Evolutionary conservation across 2,329 filamentous ascomycete genomes (phyloP).

Genomic region (Fusarium burgessii): DNA sequence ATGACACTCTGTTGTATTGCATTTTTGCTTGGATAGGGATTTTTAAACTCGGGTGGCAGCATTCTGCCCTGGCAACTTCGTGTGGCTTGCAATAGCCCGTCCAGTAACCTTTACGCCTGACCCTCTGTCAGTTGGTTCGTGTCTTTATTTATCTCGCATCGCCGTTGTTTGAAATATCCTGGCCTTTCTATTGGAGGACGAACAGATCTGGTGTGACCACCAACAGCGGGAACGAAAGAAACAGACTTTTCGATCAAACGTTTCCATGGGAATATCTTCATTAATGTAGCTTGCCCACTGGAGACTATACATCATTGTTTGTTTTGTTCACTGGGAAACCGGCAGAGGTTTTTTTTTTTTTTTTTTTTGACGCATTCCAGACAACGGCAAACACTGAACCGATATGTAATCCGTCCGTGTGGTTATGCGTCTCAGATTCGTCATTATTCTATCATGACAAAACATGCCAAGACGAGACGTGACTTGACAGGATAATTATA

Average conservation of each 20-base stretch:
- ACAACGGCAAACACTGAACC: background rate
- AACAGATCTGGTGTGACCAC: conserved; percentile 23
- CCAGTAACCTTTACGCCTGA: conserved; percentile 8
- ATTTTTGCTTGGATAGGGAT: background rate
- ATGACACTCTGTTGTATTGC: conserved; percentile 7
- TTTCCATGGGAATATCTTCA: conserved; percentile 5
- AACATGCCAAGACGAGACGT: background rate
- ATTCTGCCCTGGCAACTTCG: conserved; percentile 20
- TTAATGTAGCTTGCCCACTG: background rate
- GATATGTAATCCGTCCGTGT: background rate
- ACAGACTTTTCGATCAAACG: conserved; percentile 6
- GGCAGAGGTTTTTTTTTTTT: background rate
- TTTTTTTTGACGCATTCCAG: conserved; percentile 22
- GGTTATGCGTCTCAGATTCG: background rate
- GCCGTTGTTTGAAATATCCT: conserved; percentile 15
- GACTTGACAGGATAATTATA: conserved; percentile 2
- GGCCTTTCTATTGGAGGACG: conserved; percentile 15
- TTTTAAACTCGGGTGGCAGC: background rate
- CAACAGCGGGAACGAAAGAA: conserved; percentile 19
- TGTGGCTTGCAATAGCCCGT: conserved; percentile 17
- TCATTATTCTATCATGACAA: conserved; percentile 8
- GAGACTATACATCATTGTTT: conserved; percentile 68
- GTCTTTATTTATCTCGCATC: conserved; percentile 27
- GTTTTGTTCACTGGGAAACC: conserved; percentile 20
- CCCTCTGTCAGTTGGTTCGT: conserved; percentile 22